A percentile compares a stretch with the other conserved stretches of the same genome.
Conservation (phyloP, 1,284 basidiomycete species). For the Cystobasidium sp. region DNA sequence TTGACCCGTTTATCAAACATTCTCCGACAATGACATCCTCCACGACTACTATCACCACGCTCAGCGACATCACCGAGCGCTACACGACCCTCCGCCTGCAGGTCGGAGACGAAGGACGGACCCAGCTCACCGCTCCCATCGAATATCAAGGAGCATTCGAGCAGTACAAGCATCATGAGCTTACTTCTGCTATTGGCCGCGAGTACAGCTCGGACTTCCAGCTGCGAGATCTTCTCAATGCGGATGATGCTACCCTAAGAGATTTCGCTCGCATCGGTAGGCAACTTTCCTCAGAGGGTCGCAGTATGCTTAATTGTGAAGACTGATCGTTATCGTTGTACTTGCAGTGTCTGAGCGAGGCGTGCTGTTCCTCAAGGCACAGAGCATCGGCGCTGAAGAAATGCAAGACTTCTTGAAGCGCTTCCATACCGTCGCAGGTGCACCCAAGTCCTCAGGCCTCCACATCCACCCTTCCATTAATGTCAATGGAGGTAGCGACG, state of each 20-base stretch:
- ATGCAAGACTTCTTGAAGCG: slow-evolving; percentile 58
- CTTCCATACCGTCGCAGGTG: slow-evolving; percentile 66
- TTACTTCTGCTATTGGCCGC: slow-evolving; percentile 22
- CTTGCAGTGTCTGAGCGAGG: slow-evolving; percentile 66
- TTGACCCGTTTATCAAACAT: not conserved
- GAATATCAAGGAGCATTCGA: slow-evolving; percentile 19
- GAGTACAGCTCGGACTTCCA: slow-evolving; percentile 20
- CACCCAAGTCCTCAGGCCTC: slow-evolving; percentile 64
- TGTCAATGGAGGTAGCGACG: slow-evolving; percentile 57
- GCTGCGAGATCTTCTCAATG: slow-evolving; percentile 12
- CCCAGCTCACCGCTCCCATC: slow-evolving; percentile 24
- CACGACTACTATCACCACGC: slow-evolving; percentile 18
- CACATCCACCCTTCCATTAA: slow-evolving; percentile 71
- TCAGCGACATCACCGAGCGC: slow-evolving; percentile 20
- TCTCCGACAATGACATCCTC: not conserved
- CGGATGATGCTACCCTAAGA: slow-evolving; percentile 10
- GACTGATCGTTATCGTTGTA: not conserved
- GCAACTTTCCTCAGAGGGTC: not conserved
- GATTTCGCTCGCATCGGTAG: slow-evolving; percentile 14
- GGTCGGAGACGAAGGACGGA: slow-evolving; percentile 26
- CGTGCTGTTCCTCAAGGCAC: slow-evolving; percentile 72
- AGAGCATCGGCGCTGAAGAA: slow-evolving; percentile 62
- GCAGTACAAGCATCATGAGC: not conserved
- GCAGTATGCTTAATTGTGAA: not conserved
- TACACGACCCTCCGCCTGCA: slow-evolving; percentile 28